These are phyloP conservation scores for Pezicula radicicola DNA, from an alignment of 2,329 filamentous ascomycete species.

Conservation along the genomic window DNA sequence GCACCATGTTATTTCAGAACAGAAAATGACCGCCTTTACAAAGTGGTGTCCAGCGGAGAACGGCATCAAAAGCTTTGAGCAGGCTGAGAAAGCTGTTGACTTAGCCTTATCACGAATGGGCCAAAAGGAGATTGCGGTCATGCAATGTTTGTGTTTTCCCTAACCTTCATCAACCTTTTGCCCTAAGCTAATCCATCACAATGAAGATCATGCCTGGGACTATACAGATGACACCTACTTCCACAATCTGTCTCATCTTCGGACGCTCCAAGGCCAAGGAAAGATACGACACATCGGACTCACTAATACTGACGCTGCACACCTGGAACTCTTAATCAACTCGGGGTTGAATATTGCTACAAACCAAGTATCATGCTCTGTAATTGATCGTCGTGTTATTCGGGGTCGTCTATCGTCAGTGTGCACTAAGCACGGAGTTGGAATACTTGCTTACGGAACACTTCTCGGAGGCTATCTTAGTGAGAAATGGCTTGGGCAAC, in stretches of 20 bases:
- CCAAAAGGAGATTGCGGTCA: slow-evolving; percentile 21
- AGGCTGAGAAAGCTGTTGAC: slow-evolving; percentile 25
- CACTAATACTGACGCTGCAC: slow-evolving; percentile 30
- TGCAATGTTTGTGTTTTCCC: slow-evolving; percentile 17
- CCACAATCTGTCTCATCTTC: slow-evolving; percentile 29
- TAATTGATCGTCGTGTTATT: slow-evolving; percentile 26
- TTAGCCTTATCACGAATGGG: slow-evolving; percentile 23
- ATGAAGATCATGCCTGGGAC: slow-evolving; percentile 27
- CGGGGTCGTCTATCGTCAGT: slow-evolving; percentile 21
- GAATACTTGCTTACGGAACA: slow-evolving; percentile 30
- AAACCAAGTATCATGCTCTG: slow-evolving; percentile 30
- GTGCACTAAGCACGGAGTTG: slow-evolving; percentile 21
- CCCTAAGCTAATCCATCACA: neutral
- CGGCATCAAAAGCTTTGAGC: slow-evolving; percentile 7
- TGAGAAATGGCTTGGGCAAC: slow-evolving; percentile 23
- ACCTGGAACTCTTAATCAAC: slow-evolving; percentile 28
- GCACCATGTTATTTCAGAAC: neutral
- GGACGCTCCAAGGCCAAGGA: slow-evolving; percentile 19
- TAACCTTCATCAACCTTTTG: neutral
- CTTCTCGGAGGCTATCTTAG: slow-evolving; percentile 28
- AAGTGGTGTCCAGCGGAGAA: slow-evolving; percentile 24
- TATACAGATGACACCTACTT: slow-evolving; percentile 30
- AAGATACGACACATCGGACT: slow-evolving; percentile 27
- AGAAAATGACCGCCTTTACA: slow-evolving; percentile 15
- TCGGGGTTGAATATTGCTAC: slow-evolving; percentile 27